These are phyloP conservation scores for Geranomyces michiganensis DNA, from an alignment of 192 early-diverging fungal species.

Conservation along the genomic window DNA sequence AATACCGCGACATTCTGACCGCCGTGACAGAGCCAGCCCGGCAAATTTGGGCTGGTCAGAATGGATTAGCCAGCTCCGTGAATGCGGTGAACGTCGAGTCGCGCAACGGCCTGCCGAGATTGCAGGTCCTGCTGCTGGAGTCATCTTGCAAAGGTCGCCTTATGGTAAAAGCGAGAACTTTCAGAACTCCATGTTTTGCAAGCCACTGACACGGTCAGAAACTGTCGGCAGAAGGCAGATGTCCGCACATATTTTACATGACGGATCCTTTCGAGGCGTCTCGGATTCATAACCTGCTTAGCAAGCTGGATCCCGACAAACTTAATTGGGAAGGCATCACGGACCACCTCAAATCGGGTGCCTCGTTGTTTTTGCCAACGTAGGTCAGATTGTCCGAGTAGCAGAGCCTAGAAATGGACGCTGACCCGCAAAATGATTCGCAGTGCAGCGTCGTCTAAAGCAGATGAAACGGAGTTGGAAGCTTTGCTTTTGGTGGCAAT, in stretches of 20 bases:
- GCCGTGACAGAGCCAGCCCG: too few relatives aligned
- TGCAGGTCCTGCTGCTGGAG: too few relatives aligned
- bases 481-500: neutral
- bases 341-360: constrained; percentile 4
- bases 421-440: neutral
- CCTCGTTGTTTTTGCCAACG: neutral
- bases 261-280: constrained; percentile 10
- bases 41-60: too few relatives aligned
- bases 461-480: constrained; percentile 16
- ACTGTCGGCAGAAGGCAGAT: neutral
- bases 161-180: too few relatives aligned
- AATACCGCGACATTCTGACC: too few relatives aligned
- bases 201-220: too few relatives aligned
- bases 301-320: constrained; percentile 1
- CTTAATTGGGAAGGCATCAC: constrained; percentile 6
- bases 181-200: too few relatives aligned
- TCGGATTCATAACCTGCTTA: neutral
- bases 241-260: constrained; percentile 16
- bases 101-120: too few relatives aligned
- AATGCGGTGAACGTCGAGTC: too few relatives aligned
- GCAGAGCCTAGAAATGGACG: neutral
- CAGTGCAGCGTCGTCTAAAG: neutral
- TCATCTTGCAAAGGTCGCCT: too few relatives aligned
- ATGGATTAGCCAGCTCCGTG: too few relatives aligned
- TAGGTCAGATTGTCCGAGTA: neutral